Evolutionary conservation across 352 stramenopile genomes (phyloP).

Genomic region (Globisporangium viniferum): DNA sequence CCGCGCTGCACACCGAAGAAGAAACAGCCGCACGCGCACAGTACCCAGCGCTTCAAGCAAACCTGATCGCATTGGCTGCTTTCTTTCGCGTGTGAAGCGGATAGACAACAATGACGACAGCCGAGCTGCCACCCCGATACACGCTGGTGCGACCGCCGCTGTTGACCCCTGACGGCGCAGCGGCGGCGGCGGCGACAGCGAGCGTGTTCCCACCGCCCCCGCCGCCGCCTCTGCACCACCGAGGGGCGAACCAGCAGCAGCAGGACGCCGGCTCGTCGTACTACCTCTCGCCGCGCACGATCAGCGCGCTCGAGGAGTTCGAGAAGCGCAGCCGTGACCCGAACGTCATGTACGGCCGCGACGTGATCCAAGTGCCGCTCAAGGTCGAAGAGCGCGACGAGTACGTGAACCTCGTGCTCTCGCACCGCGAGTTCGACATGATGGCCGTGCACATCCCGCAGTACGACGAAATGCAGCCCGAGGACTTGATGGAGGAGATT

Average conservation of each 20-base stretch:
- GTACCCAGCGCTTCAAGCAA: not conserved
- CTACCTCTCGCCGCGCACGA: slow-evolving; percentile 25
- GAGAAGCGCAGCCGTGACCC: slow-evolving; percentile 19
- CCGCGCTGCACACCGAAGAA: not conserved
- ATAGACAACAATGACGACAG: slow-evolving; percentile 6
- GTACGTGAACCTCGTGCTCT: slow-evolving; percentile 72
- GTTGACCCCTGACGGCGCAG: slow-evolving; percentile 10
- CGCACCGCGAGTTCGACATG: slow-evolving; percentile 70
- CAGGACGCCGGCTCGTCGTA: slow-evolving; percentile 12
- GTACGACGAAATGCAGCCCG: slow-evolving; percentile 59
- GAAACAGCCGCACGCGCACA: not conserved
- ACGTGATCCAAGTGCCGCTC: slow-evolving; percentile 77
- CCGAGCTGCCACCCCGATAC: slow-evolving; percentile 14
- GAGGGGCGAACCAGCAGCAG: slow-evolving; percentile 9
- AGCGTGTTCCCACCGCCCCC: slow-evolving; percentile 24
- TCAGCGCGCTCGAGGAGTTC: slow-evolving; percentile 27
- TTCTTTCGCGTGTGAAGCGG: not conserved
- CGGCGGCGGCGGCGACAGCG: slow-evolving; percentile 1
- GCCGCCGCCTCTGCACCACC: slow-evolving; percentile 14
- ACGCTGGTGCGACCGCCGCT: slow-evolving; percentile 16
- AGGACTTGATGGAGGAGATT: slow-evolving; percentile 56
- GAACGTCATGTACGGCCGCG: slow-evolving; percentile 58
- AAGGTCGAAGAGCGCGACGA: slow-evolving; percentile 37
- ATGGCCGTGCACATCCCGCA: slow-evolving; percentile 73
- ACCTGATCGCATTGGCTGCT: not conserved